phyloP scores from a whole-genome alignment of 106 monocot species.

The Iris macrosiphon region DNA sequence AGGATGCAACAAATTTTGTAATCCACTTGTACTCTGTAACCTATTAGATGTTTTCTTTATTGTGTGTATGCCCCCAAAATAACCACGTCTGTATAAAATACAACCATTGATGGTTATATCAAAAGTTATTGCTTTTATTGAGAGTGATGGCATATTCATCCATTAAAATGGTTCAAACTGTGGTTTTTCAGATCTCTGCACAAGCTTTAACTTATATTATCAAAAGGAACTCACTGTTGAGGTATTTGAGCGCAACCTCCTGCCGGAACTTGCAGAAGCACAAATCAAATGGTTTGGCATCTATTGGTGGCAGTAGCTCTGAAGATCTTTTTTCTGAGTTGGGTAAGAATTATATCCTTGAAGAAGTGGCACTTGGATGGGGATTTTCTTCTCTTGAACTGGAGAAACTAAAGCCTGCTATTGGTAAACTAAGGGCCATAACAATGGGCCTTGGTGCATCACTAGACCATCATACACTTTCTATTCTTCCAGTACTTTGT shows the following conservation, averaged over 20 bases:
- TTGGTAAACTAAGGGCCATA: constrained; percentile 38
- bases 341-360: constrained; percentile 24
- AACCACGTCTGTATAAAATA: no score
- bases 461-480: constrained; percentile 25
- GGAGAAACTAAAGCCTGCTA: constrained; percentile 19
- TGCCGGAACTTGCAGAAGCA: constrained; percentile 32
- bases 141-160: no score
- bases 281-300: background rate
- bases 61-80: no score
- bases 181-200: constrained; percentile 38
- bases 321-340: constrained; percentile 27
- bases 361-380: constrained; percentile 80
- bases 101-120: no score
- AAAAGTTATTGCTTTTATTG: no score
- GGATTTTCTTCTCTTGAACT: constrained; percentile 42
- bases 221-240: constrained; percentile 36
- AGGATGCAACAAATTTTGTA: no score
- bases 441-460: constrained; percentile 59
- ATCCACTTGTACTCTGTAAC: no score
- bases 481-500: constrained; percentile 35
- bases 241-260: constrained; percentile 44
- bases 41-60: no score
- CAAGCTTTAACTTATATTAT: constrained; percentile 36
- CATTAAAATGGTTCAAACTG: no score
- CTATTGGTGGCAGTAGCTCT: background rate